Evolutionary conservation across 257 asterid genomes (phyloP).

Genomic region (Verbena officinalis): DNA sequence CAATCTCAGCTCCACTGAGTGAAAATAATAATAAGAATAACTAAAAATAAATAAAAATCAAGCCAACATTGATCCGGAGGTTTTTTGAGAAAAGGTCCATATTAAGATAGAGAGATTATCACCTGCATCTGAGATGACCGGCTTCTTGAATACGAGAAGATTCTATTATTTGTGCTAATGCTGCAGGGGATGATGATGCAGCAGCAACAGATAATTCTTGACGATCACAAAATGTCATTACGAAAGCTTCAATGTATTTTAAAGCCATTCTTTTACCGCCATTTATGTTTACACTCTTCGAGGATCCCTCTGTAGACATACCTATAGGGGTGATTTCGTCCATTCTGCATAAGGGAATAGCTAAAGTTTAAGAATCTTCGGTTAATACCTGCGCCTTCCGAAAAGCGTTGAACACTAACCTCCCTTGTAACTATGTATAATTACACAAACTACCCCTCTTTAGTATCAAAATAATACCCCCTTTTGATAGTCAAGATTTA

Average conservation of each 20-base stretch:
- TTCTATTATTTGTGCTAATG: constrained; percentile 69
- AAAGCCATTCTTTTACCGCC: constrained; percentile 71
- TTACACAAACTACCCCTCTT: too few relatives aligned
- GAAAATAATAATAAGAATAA: too few relatives aligned
- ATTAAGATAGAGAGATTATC: neutral
- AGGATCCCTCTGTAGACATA: constrained; percentile 54
- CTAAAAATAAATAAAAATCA: constrained; percentile 14
- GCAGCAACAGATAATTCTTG: constrained; percentile 79
- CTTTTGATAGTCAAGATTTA: too few relatives aligned
- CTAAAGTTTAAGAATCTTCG: too few relatives aligned
- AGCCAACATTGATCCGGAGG: too few relatives aligned
- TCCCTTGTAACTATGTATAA: too few relatives aligned
- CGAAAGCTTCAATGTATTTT: constrained; percentile 67
- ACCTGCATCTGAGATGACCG: constrained; percentile 94
- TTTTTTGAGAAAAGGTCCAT: too few relatives aligned
- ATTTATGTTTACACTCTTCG: constrained; percentile 61
- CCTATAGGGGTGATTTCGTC: constrained; percentile 68
- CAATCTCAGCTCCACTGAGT: constrained; percentile 83
- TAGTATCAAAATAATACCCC: too few relatives aligned
- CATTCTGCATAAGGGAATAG: constrained; percentile 51
- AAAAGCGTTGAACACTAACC: too few relatives aligned
- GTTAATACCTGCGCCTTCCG: too few relatives aligned
- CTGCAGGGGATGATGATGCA: constrained; percentile 67
- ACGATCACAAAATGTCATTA: constrained; percentile 59
- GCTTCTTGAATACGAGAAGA: constrained; percentile 83